Percentiles rank a stretch among this genome's conserved stretches.
Evolutionary conservation across 371 early-diverging fungal genomes (phyloP).

Genomic region (Fennellomyces sp.): DNA sequence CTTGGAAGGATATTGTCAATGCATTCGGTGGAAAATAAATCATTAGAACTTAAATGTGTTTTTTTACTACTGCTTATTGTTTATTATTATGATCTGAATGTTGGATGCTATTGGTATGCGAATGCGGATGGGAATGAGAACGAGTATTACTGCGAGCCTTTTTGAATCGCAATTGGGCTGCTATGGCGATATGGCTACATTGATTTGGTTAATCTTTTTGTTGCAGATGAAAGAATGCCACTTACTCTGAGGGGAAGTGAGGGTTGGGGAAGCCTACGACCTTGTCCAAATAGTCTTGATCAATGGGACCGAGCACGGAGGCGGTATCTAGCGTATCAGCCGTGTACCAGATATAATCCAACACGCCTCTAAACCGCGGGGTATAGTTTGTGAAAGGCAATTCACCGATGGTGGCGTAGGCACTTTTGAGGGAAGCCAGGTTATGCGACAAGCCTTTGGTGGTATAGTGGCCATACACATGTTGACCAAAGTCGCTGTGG

Average conservation of each 20-base stretch:
- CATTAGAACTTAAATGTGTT: neutral
- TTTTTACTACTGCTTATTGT: neutral
- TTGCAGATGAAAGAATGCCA: slow-evolving; percentile 9
- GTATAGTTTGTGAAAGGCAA: slow-evolving; percentile 96
- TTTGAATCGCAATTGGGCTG: slow-evolving; percentile 31
- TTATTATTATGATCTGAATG: neutral
- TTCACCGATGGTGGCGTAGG: slow-evolving; percentile 77
- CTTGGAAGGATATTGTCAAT: slow-evolving; percentile 31
- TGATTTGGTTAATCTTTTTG: slow-evolving; percentile 5
- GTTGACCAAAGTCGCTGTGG: slow-evolving; percentile 83
- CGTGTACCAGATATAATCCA: slow-evolving; percentile 98
- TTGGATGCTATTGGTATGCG: neutral
- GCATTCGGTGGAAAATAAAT: slow-evolving; percentile 23
- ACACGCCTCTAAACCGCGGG: slow-evolving; percentile 88
- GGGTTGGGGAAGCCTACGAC: slow-evolving; percentile 95
- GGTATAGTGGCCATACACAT: slow-evolving; percentile 88
- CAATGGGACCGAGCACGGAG: slow-evolving; percentile 87
- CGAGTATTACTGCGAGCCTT: neutral
- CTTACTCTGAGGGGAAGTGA: slow-evolving; percentile 93
- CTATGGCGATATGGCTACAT: slow-evolving; percentile 57
- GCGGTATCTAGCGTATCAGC: slow-evolving; percentile 75
- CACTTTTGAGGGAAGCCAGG: slow-evolving; percentile 73
- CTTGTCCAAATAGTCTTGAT: slow-evolving; percentile 75
- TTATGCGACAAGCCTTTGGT: slow-evolving; percentile 83
- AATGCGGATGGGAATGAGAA: neutral